Evolutionary conservation across 2,329 filamentous ascomycete species (phyloP), one percentile per base, ranked within the genome.

Genomic region (Ceratocystis albifundus): DNA sequence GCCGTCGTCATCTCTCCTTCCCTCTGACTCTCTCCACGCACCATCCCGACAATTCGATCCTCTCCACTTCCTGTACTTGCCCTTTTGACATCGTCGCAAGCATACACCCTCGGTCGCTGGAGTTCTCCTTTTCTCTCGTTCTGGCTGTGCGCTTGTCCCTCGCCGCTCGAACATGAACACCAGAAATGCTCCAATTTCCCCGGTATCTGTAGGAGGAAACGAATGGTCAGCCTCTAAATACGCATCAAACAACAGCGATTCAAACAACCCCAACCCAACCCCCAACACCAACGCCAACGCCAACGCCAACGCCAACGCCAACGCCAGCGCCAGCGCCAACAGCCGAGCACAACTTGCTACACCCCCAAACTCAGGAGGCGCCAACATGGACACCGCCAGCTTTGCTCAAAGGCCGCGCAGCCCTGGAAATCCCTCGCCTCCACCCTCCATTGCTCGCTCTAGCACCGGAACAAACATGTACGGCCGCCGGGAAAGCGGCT

Each of bases 401-500:
- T 85, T 83, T 72, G 78, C 82, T 64, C 74, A 81, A 41, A 80
- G 77, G 69, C 82, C 79, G 75, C 80, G 79, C 77, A 84, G 78
- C 74, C 78, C 77, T 69, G 83, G 82, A 70, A 83, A 81, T 30
- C 84, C 93, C 64, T 96, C 93, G 63, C 92, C 93, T 65, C 93
- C 94, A 30, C 90, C 88, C 70, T 97, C 93, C 4, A 81, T 96
- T 71, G 90, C 88, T 69, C 83, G 89, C 69, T 95, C 90, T 64
- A 96, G 90, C 75, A 87, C 88, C 74, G 90, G 89, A 67, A 89
- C 87, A 50, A 83, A 83, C 68, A 75, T 87, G 69, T 90, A 87
- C 79, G 78, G 84, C 73, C 75, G 84, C 79, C 85, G 82, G 74
- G 85, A 85, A 72, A 87, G 84, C 74, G 84, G 84, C 68, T 82